Percentiles rank a stretch among this genome's conserved stretches.
phyloP scores from a whole-genome alignment of 1,139 yeast species.

The Lodderomyces jiufengensis region DNA sequence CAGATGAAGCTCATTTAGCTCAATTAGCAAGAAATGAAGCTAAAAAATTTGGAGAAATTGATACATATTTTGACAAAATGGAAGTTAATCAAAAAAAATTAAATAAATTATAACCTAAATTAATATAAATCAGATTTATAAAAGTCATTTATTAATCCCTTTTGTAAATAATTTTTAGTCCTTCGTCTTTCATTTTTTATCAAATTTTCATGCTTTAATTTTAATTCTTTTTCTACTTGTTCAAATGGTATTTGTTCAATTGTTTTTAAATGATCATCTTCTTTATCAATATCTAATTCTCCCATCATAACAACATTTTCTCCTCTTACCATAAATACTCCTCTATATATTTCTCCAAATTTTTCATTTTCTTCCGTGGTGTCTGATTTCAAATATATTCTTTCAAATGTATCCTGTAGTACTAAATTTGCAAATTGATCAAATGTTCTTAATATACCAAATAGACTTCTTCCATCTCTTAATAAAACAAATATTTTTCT shows the following conservation, averaged over 20 bases:
- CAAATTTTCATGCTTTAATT: constrained; percentile 32
- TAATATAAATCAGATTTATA: constrained; percentile 51
- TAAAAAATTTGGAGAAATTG: constrained; percentile 30
- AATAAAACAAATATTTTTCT: constrained; percentile 80
- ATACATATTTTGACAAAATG: constrained; percentile 28
- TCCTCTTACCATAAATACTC: constrained; percentile 89
- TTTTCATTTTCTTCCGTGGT: constrained; percentile 30
- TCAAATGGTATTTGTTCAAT: constrained; percentile 58
- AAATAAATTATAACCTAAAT: constrained; percentile 6
- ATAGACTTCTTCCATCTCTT: constrained; percentile 85
- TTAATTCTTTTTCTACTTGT: constrained; percentile 52
- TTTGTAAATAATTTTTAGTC: constrained; percentile 46
- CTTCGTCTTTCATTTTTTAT: constrained; percentile 44
- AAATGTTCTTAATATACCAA: constrained; percentile 90
- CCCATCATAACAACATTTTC: constrained; percentile 97
- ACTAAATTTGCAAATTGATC: constrained; percentile 95
- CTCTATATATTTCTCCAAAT: constrained; percentile 75
- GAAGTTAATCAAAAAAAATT: constrained; percentile 26
- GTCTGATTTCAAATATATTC: constrained; percentile 61
- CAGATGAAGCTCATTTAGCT: constrained; percentile 67
- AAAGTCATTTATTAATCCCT: constrained; percentile 59
- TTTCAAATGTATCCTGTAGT: constrained; percentile 84
- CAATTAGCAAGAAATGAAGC: constrained; percentile 54
- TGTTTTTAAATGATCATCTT: constrained; percentile 63
- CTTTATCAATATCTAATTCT: constrained; percentile 86